phyloP scores from a whole-genome alignment of 1,139 yeast genomes.

The Saccharomyces hybrid region DNA sequence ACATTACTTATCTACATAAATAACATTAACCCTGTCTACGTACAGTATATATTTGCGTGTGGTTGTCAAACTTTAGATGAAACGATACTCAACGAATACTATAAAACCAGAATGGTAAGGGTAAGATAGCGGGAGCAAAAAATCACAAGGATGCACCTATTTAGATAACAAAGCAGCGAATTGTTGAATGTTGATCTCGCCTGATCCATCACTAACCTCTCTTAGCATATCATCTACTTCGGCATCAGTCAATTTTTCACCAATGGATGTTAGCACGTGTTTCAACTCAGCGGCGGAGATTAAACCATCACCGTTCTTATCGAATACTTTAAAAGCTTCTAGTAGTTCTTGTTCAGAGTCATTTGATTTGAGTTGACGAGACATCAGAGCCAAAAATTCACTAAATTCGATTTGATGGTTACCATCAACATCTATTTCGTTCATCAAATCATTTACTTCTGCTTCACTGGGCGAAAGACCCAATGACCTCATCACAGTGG shows the following conservation, averaged over 20 bases:
- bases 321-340: slow-evolving; percentile 94
- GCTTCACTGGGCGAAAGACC: slow-evolving; percentile 96
- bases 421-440: slow-evolving; percentile 91
- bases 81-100: neutral
- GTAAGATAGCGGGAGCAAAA: slow-evolving; percentile 2
- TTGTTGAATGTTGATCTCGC: slow-evolving; percentile 92
- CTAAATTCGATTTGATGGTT: slow-evolving; percentile 93
- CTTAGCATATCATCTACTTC: slow-evolving; percentile 95
- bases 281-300: slow-evolving; percentile 94
- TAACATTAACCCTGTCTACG: neutral
- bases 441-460: slow-evolving; percentile 91
- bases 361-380: slow-evolving; percentile 92
- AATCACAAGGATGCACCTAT: slow-evolving; percentile 12
- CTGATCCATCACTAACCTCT: slow-evolving; percentile 94
- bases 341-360: slow-evolving; percentile 95
- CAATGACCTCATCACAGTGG: slow-evolving; percentile 95
- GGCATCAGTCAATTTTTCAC: slow-evolving; percentile 90
- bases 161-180: slow-evolving; percentile 69
- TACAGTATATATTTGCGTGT: neutral
- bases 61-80: neutral
- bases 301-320: slow-evolving; percentile 86
- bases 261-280: slow-evolving; percentile 93
- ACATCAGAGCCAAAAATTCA: slow-evolving; percentile 60
- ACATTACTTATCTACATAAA: neutral
- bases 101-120: neutral